phyloP scores from a whole-genome alignment of 768 basidiomycete genomes.

The Xerocomus brunneocitrinus region DNA sequence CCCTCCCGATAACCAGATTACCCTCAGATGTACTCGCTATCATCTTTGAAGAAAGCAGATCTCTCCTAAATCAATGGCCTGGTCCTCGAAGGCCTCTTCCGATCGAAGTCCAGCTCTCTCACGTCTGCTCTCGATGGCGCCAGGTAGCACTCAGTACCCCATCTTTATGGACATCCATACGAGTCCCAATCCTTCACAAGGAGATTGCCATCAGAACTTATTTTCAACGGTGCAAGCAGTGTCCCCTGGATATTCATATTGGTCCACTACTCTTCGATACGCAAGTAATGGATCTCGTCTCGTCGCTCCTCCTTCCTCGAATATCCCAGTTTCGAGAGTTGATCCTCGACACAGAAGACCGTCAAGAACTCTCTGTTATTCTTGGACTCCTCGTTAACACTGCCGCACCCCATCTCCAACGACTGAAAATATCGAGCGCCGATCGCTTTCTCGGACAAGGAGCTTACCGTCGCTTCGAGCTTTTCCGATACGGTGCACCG shows the following conservation, averaged over 20 bases:
- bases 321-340: slow-evolving; percentile 30
- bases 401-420: slow-evolving; percentile 25
- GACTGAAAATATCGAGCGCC: slow-evolving; percentile 28
- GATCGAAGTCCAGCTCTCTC: slow-evolving; percentile 33
- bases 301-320: slow-evolving; percentile 27
- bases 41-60: slow-evolving; percentile 31
- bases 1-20: slow-evolving; percentile 26
- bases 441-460: slow-evolving; percentile 25
- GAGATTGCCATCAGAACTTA: slow-evolving; percentile 27
- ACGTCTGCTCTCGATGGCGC: slow-evolving; percentile 35
- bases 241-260: slow-evolving; percentile 31
- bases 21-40: slow-evolving; percentile 33
- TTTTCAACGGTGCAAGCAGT: slow-evolving; percentile 29
- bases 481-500: slow-evolving; percentile 32
- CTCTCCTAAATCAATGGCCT: slow-evolving; percentile 24
- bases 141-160: slow-evolving; percentile 32
- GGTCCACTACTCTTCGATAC: slow-evolving; percentile 26
- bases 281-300: slow-evolving; percentile 22
- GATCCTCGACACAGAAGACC: slow-evolving; percentile 29
- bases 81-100: slow-evolving; percentile 29
- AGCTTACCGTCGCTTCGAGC: slow-evolving; percentile 24
- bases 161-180: slow-evolving; percentile 34
- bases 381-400: slow-evolving; percentile 20
- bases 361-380: slow-evolving; percentile 25
- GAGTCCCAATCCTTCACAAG: slow-evolving; percentile 28